Conservation (phyloP, 352 stramenopile species). For the Pythium volutum region DNA sequence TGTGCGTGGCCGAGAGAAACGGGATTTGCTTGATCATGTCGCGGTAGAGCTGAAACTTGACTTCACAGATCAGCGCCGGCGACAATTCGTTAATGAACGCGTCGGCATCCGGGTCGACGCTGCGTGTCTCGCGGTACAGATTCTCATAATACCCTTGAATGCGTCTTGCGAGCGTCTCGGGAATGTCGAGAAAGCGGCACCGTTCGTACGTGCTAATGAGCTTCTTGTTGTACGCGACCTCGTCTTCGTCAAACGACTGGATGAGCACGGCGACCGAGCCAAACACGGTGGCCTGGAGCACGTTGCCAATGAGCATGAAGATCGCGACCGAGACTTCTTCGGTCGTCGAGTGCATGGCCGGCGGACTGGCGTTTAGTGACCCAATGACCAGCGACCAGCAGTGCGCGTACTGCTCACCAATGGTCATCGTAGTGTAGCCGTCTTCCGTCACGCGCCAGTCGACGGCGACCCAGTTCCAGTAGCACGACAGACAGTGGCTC, state of each 20-base stretch:
- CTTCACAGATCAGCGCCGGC: conserved; percentile 64
- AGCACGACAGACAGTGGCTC: conserved; percentile 60
- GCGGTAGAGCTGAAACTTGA: conserved; percentile 77
- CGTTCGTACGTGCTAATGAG: conserved; percentile 63
- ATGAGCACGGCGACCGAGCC: conserved; percentile 64
- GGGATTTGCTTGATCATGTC: conserved; percentile 80
- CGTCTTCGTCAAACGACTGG: conserved; percentile 66
- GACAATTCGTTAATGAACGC: conserved; percentile 80
- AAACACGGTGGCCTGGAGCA: conserved; percentile 69
- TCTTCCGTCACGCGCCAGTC: conserved; percentile 42
- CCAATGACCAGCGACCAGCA: conserved; percentile 62
- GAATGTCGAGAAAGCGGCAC: conserved; percentile 66
- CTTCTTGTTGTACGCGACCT: conserved; percentile 75
- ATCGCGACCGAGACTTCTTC: conserved; percentile 58
- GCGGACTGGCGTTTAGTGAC: conserved; percentile 60
- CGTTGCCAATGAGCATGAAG: conserved; percentile 73
- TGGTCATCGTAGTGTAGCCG: conserved; percentile 24
- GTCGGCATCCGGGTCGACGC: conserved; percentile 58
- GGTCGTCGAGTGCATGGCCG: conserved; percentile 43
- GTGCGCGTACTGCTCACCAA: conserved; percentile 46
- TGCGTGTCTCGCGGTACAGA: conserved; percentile 66
- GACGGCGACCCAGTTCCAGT: conserved; percentile 54
- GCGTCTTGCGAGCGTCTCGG: conserved; percentile 41
- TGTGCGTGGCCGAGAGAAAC: conserved; percentile 64
- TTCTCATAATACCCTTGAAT: conserved; percentile 78